These are phyloP conservation scores for Guadua angustifolia DNA, from an alignment of 176 grass and related monocot genomes.

Conservation along the genomic window DNA sequence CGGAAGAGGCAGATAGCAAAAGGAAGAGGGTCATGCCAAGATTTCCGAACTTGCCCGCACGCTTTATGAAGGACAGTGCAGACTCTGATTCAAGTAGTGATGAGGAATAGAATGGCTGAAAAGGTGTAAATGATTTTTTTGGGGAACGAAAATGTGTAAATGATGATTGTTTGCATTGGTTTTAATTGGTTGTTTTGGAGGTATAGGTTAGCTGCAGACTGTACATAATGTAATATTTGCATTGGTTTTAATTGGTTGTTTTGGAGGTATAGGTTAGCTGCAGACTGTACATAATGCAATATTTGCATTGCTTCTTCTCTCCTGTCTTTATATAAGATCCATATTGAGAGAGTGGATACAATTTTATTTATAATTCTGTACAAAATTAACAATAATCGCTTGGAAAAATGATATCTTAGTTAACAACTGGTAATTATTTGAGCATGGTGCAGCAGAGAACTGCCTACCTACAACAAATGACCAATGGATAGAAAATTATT, in stretches of 20 bases:
- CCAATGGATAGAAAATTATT: too few species aligned
- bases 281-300: constrained; percentile 68
- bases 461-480: constrained; percentile 45
- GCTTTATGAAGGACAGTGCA: constrained; percentile 83
- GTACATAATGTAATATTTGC: constrained; percentile 62
- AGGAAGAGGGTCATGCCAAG: constrained; percentile 78
- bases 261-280: constrained; percentile 64
- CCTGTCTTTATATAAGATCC: constrained; percentile 32
- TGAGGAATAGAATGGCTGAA: constrained; percentile 57
- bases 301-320: constrained; percentile 42
- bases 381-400: background rate
- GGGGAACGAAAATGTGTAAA: background rate
- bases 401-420: too few species aligned
- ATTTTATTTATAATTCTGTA: constrained; percentile 22
- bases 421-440: background rate
- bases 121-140: constrained; percentile 27
- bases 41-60: constrained; percentile 87
- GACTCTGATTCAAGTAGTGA: constrained; percentile 90
- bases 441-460: constrained; percentile 49
- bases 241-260: constrained; percentile 57
- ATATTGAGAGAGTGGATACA: background rate
- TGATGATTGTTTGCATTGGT: constrained; percentile 52
- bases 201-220: constrained; percentile 62
- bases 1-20: constrained; percentile 50
- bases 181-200: constrained; percentile 60